Conservation (phyloP, 352 stramenopile genomes). For the Thalassiosira livingstoniorum region DNA sequence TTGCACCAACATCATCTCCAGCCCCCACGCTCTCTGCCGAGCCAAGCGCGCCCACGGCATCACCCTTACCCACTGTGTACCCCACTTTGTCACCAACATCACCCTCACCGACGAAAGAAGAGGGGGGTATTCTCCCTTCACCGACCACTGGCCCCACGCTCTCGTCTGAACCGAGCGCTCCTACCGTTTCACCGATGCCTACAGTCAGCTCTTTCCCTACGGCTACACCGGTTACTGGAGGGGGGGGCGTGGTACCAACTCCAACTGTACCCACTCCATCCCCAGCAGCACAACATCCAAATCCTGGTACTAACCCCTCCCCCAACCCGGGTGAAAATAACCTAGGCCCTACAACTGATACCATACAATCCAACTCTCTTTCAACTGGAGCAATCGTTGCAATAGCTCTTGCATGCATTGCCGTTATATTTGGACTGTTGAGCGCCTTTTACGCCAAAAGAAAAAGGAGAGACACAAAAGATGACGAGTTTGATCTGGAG, state of each 20-base stretch:
- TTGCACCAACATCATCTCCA: not conserved
- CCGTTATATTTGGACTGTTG: conserved; percentile 1
- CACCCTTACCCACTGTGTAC: not conserved
- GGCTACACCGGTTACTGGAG: too few relatives aligned
- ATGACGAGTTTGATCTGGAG: conserved; percentile 31
- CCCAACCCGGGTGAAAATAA: not conserved
- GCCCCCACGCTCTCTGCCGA: not conserved
- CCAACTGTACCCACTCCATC: conserved; percentile 16
- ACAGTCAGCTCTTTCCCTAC: not conserved
- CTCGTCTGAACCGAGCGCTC: not conserved
- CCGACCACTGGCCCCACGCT: not conserved
- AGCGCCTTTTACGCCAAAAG: not conserved
- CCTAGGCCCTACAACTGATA: not conserved
- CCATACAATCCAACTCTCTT: conserved; percentile 1
- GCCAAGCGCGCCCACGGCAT: not conserved
- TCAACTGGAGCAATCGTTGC: conserved; percentile 32
- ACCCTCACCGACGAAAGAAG: not conserved
- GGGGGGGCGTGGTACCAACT: not conserved
- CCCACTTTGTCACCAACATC: not conserved
- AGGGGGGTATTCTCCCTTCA: too few relatives aligned
- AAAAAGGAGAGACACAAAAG: conserved; percentile 4
- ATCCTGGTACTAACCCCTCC: not conserved
- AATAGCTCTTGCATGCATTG: conserved; percentile 24
- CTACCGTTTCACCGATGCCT: not conserved
- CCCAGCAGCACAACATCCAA: not conserved